phyloP scores from a whole-genome alignment of 495 filamentous ascomycete genomes.

The Aspergillus incahuasiensis region DNA sequence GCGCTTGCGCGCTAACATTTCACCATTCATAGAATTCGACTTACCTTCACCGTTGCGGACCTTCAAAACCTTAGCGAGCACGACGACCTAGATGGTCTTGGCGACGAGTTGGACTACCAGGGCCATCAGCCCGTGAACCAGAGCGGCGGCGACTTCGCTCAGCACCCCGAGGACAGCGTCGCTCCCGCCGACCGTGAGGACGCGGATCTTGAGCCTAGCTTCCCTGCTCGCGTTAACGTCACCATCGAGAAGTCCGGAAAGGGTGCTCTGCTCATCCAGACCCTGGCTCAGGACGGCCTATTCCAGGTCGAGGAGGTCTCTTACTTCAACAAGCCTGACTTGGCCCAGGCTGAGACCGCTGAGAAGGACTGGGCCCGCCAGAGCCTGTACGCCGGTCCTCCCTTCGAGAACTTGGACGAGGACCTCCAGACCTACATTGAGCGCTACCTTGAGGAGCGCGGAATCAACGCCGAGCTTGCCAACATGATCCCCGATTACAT shows the following conservation, averaged over 20 bases:
- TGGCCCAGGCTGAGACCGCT: slow-evolving; percentile 62
- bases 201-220: slow-evolving; percentile 50
- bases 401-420: slow-evolving; percentile 91
- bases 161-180: slow-evolving; percentile 54
- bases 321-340: slow-evolving; percentile 69
- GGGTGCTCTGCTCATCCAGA: slow-evolving; percentile 84
- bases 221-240: slow-evolving; percentile 80
- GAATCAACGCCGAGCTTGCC: slow-evolving; percentile 81
- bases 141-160: slow-evolving; percentile 45
- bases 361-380: slow-evolving; percentile 66
- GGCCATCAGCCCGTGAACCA: slow-evolving; percentile 51
- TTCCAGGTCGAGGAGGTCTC: slow-evolving; percentile 89
- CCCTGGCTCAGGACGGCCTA: slow-evolving; percentile 77
- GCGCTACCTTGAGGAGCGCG: slow-evolving; percentile 90
- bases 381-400: slow-evolving; percentile 83
- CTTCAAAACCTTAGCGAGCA: slow-evolving; percentile 68
- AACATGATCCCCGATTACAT: slow-evolving; percentile 95
- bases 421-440: slow-evolving; percentile 89
- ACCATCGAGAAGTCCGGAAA: slow-evolving; percentile 76
- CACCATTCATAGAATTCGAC: slow-evolving; percentile 60
- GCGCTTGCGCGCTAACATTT: neutral
- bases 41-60: slow-evolving; percentile 91
- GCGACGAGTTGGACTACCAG: slow-evolving; percentile 49
- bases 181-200: slow-evolving; percentile 55
- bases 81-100: slow-evolving; percentile 46